These are phyloP conservation scores for Wolfiporia cocos DNA, from an alignment of 1,284 basidiomycete species.

Conservation along the genomic window DNA sequence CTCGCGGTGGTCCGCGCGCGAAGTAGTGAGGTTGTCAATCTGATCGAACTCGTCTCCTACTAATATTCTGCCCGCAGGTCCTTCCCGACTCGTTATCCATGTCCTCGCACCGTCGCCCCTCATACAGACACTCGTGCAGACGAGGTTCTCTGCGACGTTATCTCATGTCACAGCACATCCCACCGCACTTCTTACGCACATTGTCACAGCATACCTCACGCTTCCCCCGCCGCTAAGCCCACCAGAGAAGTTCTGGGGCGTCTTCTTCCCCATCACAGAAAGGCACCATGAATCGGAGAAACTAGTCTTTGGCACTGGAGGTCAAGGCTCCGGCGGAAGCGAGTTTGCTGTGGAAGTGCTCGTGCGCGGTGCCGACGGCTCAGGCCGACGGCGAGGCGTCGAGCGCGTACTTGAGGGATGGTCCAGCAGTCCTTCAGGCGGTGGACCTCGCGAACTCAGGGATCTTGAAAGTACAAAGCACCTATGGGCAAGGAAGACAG, in stretches of 20 bases:
- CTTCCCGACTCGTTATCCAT: constrained; percentile 66
- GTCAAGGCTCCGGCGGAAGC: constrained; percentile 39
- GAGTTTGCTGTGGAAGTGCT: constrained; percentile 65
- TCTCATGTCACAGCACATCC: constrained; percentile 64
- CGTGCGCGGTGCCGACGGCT: constrained; percentile 34
- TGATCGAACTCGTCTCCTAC: neutral
- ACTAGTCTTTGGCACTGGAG: constrained; percentile 51
- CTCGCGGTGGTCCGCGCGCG: constrained; percentile 37
- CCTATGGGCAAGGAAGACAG: constrained; percentile 36
- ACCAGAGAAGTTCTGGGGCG: constrained; percentile 67
- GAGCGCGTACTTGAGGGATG: constrained; percentile 66
- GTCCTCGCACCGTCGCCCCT: constrained; percentile 46
- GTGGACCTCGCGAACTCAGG: constrained; percentile 36
- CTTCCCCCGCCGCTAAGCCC: constrained; percentile 58
- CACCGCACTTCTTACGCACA: constrained; percentile 51
- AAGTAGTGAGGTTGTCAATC: constrained; percentile 32
- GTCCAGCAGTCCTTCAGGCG: constrained; percentile 24
- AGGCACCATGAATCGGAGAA: constrained; percentile 52
- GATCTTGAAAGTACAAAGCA: constrained; percentile 42
- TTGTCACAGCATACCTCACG: constrained; percentile 62
- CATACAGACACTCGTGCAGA: constrained; percentile 48
- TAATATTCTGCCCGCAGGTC: constrained; percentile 33
- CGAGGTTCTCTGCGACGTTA: constrained; percentile 62
- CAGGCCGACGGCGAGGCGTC: constrained; percentile 43
- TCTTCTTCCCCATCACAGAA: constrained; percentile 66